Percentiles rank a stretch among this genome's conserved stretches.
phyloP scores from a whole-genome alignment of 2,329 filamentous ascomycete genomes.

The Xylaria sp. region DNA sequence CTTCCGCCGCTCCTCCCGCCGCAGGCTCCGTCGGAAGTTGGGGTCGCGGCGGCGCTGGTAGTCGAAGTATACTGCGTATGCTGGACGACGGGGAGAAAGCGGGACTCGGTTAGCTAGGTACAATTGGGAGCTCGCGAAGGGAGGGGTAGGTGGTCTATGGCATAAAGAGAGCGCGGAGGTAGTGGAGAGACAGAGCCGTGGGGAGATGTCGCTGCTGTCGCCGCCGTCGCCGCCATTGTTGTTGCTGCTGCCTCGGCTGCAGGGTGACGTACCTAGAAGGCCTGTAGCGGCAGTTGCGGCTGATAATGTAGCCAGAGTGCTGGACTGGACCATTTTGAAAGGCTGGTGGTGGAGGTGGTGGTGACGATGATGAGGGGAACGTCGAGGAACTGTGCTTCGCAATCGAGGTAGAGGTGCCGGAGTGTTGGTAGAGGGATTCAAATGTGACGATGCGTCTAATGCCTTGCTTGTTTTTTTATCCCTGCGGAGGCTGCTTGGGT shows the following conservation, averaged over 20 bases:
- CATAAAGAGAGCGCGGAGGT: neutral
- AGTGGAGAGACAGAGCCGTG: neutral
- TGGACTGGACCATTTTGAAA: conserved; percentile 50
- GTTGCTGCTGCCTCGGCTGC: neutral
- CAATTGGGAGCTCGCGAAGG: neutral
- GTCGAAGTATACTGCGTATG: conserved; percentile 71
- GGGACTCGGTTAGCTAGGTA: conserved; percentile 11
- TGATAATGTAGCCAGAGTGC: conserved; percentile 62
- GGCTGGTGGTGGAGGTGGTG: neutral
- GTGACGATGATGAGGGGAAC: neutral
- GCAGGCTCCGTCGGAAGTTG: conserved; percentile 68
- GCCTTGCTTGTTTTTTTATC: neutral
- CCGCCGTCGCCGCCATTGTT: neutral
- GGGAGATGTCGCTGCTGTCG: neutral
- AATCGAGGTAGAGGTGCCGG: neutral
- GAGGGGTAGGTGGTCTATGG: conserved; percentile 15
- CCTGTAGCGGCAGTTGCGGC: conserved; percentile 64
- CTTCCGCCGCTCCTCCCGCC: conserved; percentile 75
- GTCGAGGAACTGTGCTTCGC: neutral
- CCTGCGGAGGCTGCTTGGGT: neutral
- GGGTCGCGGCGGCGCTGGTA: conserved; percentile 65
- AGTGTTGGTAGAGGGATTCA: neutral
- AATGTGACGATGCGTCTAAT: neutral
- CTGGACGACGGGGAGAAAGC: conserved; percentile 39
- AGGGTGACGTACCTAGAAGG: conserved; percentile 55